phyloP scores from a whole-genome alignment of 1,284 basidiomycete species.

The Cryptococcus floricola region DNA sequence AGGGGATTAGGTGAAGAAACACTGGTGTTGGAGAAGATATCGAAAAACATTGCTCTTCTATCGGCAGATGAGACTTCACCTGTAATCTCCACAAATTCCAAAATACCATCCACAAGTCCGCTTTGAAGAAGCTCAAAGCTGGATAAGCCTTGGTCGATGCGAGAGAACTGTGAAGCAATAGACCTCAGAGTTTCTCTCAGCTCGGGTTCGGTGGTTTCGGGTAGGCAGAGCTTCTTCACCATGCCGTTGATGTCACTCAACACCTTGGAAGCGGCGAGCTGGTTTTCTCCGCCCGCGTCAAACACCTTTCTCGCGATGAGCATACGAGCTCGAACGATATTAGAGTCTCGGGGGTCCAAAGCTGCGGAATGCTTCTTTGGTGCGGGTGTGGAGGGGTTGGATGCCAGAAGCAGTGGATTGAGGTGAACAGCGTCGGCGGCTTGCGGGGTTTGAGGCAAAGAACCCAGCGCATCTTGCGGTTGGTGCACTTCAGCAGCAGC shows the following conservation, averaged over 20 bases:
- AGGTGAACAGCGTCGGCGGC: background rate
- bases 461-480: background rate
- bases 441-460: background rate
- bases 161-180: constrained; percentile 73
- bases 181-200: constrained; percentile 63
- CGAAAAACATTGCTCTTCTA: constrained; percentile 69
- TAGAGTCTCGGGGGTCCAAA: constrained; percentile 77
- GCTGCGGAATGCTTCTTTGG: constrained; percentile 8
- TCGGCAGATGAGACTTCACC: constrained; percentile 49
- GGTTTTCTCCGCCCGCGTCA: constrained; percentile 56
- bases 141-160: constrained; percentile 68
- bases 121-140: constrained; percentile 95
- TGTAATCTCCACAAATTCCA: constrained; percentile 73
- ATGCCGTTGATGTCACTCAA: constrained; percentile 57
- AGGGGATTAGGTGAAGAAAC: constrained; percentile 60
- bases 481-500: constrained; percentile 6
- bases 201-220: constrained; percentile 57
- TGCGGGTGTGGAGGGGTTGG: constrained; percentile 41
- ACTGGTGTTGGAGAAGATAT: constrained; percentile 63
- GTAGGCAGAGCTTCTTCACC: constrained; percentile 60
- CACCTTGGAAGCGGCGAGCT: constrained; percentile 60
- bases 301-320: constrained; percentile 67
- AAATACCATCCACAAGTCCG: constrained; percentile 81
- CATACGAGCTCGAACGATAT: constrained; percentile 80
- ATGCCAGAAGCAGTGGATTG: constrained; percentile 22